These are phyloP conservation scores for Usnea hakonensis DNA, from an alignment of 495 filamentous ascomycete species.

Conservation along the genomic window DNA sequence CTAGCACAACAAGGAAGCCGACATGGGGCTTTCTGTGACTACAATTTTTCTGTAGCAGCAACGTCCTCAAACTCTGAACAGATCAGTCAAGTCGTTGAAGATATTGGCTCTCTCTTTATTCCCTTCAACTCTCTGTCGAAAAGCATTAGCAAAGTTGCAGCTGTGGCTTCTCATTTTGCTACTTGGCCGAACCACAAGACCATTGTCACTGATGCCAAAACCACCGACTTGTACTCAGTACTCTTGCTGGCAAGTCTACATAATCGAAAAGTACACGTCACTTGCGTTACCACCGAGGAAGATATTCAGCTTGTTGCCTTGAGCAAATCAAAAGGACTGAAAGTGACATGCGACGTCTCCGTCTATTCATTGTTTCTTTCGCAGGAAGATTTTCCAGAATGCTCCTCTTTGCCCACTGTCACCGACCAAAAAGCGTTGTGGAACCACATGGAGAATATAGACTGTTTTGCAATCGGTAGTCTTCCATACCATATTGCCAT, in stretches of 20 bases:
- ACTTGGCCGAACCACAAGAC: conserved; percentile 76
- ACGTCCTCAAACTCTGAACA: conserved; percentile 71
- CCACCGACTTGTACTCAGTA: conserved; percentile 73
- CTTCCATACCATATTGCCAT: conserved; percentile 71
- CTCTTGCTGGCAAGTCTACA: conserved; percentile 75
- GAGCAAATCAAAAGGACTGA: conserved; percentile 74
- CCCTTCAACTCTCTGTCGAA: conserved; percentile 81
- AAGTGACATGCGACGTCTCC: conserved; percentile 78
- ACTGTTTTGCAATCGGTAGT: conserved; percentile 78
- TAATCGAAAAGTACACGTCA: conserved; percentile 76
- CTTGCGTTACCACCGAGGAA: conserved; percentile 72
- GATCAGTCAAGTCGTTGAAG: conserved; percentile 60
- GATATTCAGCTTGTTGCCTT: conserved; percentile 74
- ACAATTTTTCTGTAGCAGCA: conserved; percentile 78
- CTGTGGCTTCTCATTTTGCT: conserved; percentile 73
- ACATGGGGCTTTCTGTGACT: conserved; percentile 63
- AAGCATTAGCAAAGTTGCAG: conserved; percentile 80
- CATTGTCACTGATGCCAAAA: conserved; percentile 79
- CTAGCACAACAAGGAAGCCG: conserved; percentile 69
- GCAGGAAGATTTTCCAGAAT: conserved; percentile 65
- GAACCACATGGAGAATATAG: conserved; percentile 69
- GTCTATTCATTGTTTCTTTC: conserved; percentile 76
- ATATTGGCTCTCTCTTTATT: conserved; percentile 79
- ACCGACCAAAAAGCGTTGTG: conserved; percentile 72
- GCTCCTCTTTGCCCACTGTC: conserved; percentile 55